A percentile compares a stretch with the other conserved stretches of the same genome.
Evolutionary conservation across 2,329 filamentous ascomycete species (phyloP).

Genomic region (Colletotrichum sp.): DNA sequence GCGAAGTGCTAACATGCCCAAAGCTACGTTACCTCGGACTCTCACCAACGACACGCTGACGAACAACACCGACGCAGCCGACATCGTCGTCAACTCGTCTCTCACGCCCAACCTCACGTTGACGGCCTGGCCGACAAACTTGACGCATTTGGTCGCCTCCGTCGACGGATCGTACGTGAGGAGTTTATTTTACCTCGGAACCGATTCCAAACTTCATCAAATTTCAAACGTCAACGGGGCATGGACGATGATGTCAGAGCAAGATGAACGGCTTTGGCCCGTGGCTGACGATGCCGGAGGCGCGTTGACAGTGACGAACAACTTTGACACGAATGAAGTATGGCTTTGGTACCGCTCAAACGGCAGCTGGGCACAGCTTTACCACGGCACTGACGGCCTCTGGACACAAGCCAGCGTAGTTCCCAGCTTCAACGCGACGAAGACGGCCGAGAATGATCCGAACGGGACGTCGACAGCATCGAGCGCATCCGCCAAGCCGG

Average conservation of each 20-base stretch:
- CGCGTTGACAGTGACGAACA: conserved; percentile 32
- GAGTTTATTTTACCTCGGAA: conserved; percentile 40
- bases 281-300: conserved; percentile 33
- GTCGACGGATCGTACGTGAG: conserved; percentile 26
- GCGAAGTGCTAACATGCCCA: conserved; percentile 17
- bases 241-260: conserved; percentile 31
- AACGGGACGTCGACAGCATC: conserved; percentile 25
- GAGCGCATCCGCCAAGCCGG: conserved; percentile 35
- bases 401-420: conserved; percentile 34
- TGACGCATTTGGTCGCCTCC: conserved; percentile 11
- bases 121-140: not conserved
- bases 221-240: conserved; percentile 28
- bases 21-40: conserved; percentile 37
- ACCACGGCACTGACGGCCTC: conserved; percentile 28
- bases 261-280: conserved; percentile 31
- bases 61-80: not conserved
- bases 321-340: conserved; percentile 25
- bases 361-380: conserved; percentile 33
- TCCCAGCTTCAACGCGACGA: conserved; percentile 27
- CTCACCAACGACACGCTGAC: conserved; percentile 23
- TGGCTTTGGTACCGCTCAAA: conserved; percentile 40
- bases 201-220: conserved; percentile 37
- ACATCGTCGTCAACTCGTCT: not conserved
- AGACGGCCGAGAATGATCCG: not conserved
- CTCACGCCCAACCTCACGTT: not conserved